Conservation (phyloP, 176 grass and related monocot genomes). For the Saccharum spontaneum region DNA sequence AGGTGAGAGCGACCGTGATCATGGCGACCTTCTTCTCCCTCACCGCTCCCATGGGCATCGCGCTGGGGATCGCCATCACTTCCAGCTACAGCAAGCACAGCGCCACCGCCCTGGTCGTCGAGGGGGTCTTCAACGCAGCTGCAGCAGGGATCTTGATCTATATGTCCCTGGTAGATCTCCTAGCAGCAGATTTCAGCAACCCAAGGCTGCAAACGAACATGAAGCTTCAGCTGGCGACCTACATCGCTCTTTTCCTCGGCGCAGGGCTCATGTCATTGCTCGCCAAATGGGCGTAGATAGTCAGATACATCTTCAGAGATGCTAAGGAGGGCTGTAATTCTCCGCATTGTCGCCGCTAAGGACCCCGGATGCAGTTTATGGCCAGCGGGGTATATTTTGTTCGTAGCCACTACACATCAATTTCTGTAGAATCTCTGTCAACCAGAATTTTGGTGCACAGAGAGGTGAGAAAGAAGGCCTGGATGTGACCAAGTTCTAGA, state of each 20-base stretch:
- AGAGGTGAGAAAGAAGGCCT: neutral
- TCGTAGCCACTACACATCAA: neutral
- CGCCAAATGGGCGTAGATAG: slow-evolving; percentile 67
- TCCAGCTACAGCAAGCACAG: slow-evolving; percentile 70
- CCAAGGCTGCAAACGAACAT: slow-evolving; percentile 75
- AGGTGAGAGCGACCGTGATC: slow-evolving; percentile 64
- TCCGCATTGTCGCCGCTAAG: neutral
- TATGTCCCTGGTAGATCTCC: slow-evolving; percentile 89
- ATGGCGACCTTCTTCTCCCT: slow-evolving; percentile 95
- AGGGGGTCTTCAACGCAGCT: slow-evolving; percentile 76
- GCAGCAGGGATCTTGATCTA: slow-evolving; percentile 85
- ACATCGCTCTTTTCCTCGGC: slow-evolving; percentile 62
- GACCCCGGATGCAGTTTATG: neutral
- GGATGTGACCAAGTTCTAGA: slow-evolving; percentile 12
- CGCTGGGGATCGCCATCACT: slow-evolving; percentile 62
- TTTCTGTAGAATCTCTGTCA: slow-evolving; percentile 25
- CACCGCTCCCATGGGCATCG: slow-evolving; percentile 73
- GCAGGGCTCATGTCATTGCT: slow-evolving; percentile 81
- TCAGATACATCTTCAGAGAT: neutral
- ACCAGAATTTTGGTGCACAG: slow-evolving; percentile 16
- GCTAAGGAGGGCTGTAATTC: slow-evolving; percentile 26
- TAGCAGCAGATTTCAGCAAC: slow-evolving; percentile 82
- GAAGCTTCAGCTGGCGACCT: slow-evolving; percentile 62
- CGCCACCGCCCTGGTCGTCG: slow-evolving; percentile 55
- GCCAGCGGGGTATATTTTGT: neutral